Evolutionary conservation across 768 basidiomycete genomes (phyloP), one percentile per base, ranked within the genome.

Genomic region (Tremella yokohamensis): DNA sequence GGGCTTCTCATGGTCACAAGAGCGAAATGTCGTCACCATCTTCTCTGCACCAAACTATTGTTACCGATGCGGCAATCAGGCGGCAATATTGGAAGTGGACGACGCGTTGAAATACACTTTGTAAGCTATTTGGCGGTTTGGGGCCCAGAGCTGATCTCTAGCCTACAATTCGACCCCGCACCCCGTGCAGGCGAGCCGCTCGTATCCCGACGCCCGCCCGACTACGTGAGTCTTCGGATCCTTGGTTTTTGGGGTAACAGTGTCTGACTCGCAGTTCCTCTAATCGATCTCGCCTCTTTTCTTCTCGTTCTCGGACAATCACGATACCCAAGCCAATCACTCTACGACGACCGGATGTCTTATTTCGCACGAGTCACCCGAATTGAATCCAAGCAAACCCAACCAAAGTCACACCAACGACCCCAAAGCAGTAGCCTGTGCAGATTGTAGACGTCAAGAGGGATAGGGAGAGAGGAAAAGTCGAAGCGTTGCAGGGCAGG

Each of bases 1-100:
- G 64, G 75, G 75, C 51, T 76, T 74, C 63, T 80, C 51, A 40
- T 98, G 94, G 94, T 91, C 92, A 59, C 94, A 98, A 79, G 94
- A 98, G 80, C 85, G 91, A 78, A 98, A 97, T 76, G 94, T 99
- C 20, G 94, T 99, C 65, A 99, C 94, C 42, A 97, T 99, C 75
- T 99, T 97, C 82, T 97, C 93, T 64, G 96, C 96, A 66, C 96
- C 96, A 42, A 99, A 99, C 80, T 99, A 97, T 79, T 99, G 94
- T 80, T 99, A 99, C 82, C 83, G 96, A 76, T 99, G 96, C 76
- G 96, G 96, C 54, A 99, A 99, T 78, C 96, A 98, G 74, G 96
- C 96, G 55, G 96, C 96, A 50, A 99, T 99, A 77, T 94, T 99
- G 86, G 96, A 99, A 79, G 96, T 99, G 78, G 96, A 99, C 79